Conservation (phyloP, 2,329 filamentous ascomycete genomes). For the Cytospora piceicola region DNA sequence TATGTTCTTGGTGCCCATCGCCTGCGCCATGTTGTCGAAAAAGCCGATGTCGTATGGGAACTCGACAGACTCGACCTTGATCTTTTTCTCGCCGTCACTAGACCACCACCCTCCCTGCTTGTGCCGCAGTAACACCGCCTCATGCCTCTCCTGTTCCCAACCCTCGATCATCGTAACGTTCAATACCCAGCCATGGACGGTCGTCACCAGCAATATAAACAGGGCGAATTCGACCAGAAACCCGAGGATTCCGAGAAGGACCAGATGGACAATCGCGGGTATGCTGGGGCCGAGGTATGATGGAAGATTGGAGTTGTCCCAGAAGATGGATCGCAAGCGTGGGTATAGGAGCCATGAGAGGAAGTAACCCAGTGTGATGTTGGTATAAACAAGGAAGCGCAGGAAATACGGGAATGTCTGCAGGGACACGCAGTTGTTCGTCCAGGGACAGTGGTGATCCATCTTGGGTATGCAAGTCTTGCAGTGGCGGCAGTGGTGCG, state of each 20-base stretch:
- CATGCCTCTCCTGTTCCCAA: constrained; percentile 72
- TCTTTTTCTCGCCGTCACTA: constrained; percentile 33
- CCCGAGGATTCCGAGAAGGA: constrained; percentile 62
- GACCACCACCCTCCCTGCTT: constrained; percentile 48
- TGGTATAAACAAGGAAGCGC: constrained; percentile 74
- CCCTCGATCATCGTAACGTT: constrained; percentile 82
- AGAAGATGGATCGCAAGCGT: constrained; percentile 61
- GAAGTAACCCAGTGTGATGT: constrained; percentile 62
- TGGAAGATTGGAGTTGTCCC: constrained; percentile 67
- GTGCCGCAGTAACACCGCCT: constrained; percentile 55
- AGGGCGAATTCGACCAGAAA: constrained; percentile 65
- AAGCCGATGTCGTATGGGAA: constrained; percentile 83
- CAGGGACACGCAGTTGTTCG: constrained; percentile 79
- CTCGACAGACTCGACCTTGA: constrained; percentile 65
- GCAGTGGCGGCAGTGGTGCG: constrained; percentile 82
- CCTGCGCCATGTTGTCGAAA: constrained; percentile 72
- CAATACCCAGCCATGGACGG: constrained; percentile 62
- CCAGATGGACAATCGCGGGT: constrained; percentile 62
- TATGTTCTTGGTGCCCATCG: constrained; percentile 71
- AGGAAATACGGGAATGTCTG: constrained; percentile 82
- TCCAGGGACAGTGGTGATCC: constrained; percentile 91
- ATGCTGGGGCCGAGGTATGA: constrained; percentile 73
- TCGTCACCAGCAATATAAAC: constrained; percentile 66
- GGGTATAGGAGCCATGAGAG: constrained; percentile 64
- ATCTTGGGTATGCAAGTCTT: constrained; percentile 76